Base-by-base conservation (phyloP, 2,329 filamentous ascomycete genomes). In the Ophiostoma sp. region DNA sequence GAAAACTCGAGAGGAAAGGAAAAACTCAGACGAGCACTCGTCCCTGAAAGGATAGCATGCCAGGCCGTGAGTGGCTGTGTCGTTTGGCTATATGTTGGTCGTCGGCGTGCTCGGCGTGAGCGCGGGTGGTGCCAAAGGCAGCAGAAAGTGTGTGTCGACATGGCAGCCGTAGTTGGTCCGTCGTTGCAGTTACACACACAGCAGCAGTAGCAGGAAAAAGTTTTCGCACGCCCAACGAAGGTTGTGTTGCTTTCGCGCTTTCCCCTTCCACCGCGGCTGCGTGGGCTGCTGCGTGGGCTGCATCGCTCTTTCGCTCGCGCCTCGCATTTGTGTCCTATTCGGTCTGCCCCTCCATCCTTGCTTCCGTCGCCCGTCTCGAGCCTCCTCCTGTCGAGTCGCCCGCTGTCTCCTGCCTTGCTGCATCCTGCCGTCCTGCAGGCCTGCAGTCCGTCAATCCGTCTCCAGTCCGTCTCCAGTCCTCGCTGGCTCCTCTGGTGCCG, bases 31-130 rank as follows among this genome's bases (percentile, higher is more conserved):
- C 18, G 27, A 9, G 62, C 68, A 71, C 49, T 67, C 55, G 70
- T 40, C 66, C 66, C 65, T 38, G 27, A 65, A 69, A 68, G 67
- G 67, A 71, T 70, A 70, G 67, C 70, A 66, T 36, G 42, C 27
- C 40, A 40, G 18, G 14, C 44, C 58, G 27, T 66, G 70, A 70
- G 55, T 71, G 70, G 70, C 67, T 67, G 38, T 70, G 12, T 62
- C 27, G 12, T 38, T 16, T 9, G 8, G 2, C 14, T 62, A 36
- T n/a, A 40, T 62, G 49, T 55, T 55, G 49, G 49, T 55, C 3
- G 18, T 55, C 38, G 49, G 27, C 3, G 18, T 55, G 58, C 36
- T 62, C 69, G 69, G 67, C 62, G 65, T 55, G 49, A 67, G 68
- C 68, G 68, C 49, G 40, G 27, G 6, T 41, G 40, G 60, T 42